Evolutionary conservation across 2,329 filamentous ascomycete genomes (phyloP), one percentile per base, ranked within the genome.

Genomic region (Alternaria rosae): DNA sequence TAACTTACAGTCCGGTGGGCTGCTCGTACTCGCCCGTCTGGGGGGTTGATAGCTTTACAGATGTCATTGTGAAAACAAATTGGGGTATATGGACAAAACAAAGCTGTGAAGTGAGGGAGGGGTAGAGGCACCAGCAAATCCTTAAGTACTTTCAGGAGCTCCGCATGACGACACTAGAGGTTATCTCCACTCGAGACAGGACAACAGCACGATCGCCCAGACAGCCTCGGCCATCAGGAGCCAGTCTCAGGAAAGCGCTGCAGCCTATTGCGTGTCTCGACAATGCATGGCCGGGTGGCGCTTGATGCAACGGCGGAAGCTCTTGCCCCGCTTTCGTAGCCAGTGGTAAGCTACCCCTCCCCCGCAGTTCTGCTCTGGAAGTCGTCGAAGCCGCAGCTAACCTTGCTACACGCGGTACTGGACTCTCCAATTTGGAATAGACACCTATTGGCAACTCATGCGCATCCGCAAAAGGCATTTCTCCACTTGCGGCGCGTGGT

Each of bases 31-130:
- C 83, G 78, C 83, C 90, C 71, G 88, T 87, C 70, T 87, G 66
- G 61, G 91, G 90, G 72, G 90, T 92, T 82, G 89, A 87, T 74
- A 93, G 85, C 78, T 89, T 85, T 67, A 85, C 81, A 58, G 84
- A 85, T 30, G 75, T 61, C 77, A 81, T 82, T 66, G 47, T 45
- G 56, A 35, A 62, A 66, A 62, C 52, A 42, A 70, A 69, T 57
- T 62, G 59, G 73, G 73, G 72, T 75, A 77, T 77, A 69, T 67
- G 65, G 48, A 62, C 56, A 61, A 68, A 66, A 53, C 57, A 68
- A 70, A 57, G 62, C 62, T 62, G 57, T 50, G 43, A 61, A 57
- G n/a, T 42, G 59, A 54, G 56, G 28, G 71, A 71, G 74, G 69
- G 68, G 70, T 62, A 69, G 62, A 59, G 65, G 66, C 67, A 52